Base-by-base conservation (phyloP, 768 basidiomycete genomes). In the Mycena metata region DNA sequence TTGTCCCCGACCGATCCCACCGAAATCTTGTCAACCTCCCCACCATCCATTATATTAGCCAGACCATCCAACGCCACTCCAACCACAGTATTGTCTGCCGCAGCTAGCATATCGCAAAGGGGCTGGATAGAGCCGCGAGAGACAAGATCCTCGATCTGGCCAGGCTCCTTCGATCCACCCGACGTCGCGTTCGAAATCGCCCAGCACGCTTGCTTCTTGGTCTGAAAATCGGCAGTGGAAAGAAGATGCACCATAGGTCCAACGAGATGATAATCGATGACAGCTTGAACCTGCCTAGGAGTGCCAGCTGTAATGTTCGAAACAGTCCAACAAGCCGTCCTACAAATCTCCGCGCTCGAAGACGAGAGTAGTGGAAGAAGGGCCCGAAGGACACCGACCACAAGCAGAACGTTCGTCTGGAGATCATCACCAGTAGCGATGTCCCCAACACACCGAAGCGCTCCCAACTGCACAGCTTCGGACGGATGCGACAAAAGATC, bases 1-100 rank as follows among this genome's bases (percentile, higher is more conserved):
- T 99, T 99, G 26, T 89, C 86, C 13, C 88, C 94, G 47, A 93
- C 93, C 55, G 92, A 91, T 21, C 94, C 95, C 16, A 83, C 86
- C 45, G 91, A 88, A 71, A 90, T 86, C 82, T 92, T 98, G 81
- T 99, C 98, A 76, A 91, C 89, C 82, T 99, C 97, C 47, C 98
- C 97, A 70, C 99, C 92, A 82, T 98, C 98, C 73, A 99, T 84
- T 74, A 99, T 96, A 81, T 99, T 99, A 81, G 99, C 98, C 55
- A 99, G 86, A 61, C 98, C 98, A 77, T 99, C 98, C 51, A 99
- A 89, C n/a, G 97, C 97, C 45, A 99, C 97, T 81, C 96, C 93
- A 73, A 99, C 99, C 73, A 99, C 97, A 85, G 99, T 99, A 89
- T 99, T 99, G 83, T 99, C 98, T 96, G 98, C 96, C 88, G 96